Evolutionary conservation across 306 rosid species (phyloP).

Genomic region (Pachyrhizus erosus): DNA sequence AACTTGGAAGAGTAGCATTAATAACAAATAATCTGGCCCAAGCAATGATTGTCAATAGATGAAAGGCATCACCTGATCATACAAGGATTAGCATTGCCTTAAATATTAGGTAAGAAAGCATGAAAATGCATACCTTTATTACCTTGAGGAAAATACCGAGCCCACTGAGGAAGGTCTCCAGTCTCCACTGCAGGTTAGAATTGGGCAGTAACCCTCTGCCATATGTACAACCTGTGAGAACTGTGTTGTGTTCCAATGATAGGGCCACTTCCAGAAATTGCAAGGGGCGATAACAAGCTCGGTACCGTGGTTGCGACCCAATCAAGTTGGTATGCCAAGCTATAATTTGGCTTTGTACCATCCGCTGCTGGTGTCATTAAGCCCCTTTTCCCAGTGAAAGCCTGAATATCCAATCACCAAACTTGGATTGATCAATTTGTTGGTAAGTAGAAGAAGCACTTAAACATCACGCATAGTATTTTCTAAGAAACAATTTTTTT

Average conservation of each 20-base stretch:
- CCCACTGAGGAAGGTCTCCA: constrained; percentile 98
- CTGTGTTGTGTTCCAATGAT: constrained; percentile 92
- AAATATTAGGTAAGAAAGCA: constrained; percentile 32
- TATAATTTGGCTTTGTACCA: constrained; percentile 99
- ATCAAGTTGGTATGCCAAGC: constrained; percentile 95
- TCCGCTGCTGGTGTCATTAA: constrained; percentile 98
- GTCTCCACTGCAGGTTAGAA: constrained; percentile 80
- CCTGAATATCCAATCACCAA: constrained; percentile 56
- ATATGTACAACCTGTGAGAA: constrained; percentile 94
- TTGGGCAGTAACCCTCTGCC: constrained; percentile 99
- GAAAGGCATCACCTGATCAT: constrained; percentile 19
- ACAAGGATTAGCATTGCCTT: constrained; percentile 1
- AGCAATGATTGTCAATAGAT: constrained; percentile 2
- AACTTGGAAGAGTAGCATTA: not conserved
- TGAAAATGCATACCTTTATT: constrained; percentile 72
- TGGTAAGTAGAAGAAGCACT: constrained; percentile 25
- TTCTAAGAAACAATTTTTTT: not conserved
- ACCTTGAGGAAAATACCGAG: constrained; percentile 89
- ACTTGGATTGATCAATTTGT: constrained; percentile 24
- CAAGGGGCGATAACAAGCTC: constrained; percentile 90
- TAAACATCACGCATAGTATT: not conserved
- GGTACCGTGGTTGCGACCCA: constrained; percentile 95
- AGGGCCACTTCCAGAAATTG: constrained; percentile 97
- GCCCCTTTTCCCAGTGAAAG: constrained; percentile 97
- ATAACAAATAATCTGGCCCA: constrained; percentile 12